Base-by-base conservation (phyloP, 148 eudicot species). In the Persicaria tinctoria region DNA sequence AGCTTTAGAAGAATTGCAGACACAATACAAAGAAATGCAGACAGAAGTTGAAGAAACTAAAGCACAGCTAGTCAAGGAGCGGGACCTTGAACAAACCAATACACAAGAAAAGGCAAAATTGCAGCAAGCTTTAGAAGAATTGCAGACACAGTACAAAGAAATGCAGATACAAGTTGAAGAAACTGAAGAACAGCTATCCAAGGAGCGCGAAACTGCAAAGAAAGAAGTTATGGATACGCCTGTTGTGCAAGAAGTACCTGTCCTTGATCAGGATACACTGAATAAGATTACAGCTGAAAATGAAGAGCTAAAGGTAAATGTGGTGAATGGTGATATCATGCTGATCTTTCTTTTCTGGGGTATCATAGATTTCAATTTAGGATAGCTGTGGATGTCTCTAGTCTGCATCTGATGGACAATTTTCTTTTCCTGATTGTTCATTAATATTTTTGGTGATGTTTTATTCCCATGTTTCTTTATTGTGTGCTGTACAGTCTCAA, bases 251-350 rank as follows among this genome's bases (percentile, higher is more conserved):
- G 70, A 66, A 66, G n/a, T 1, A 4, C 48, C 70, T 13, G 70
- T 66, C 8, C 3, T 44, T 66, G 86, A 84, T 76, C n/a, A 85
- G 74, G 93, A 90, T 70, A 69, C 78, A 72, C 76, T 87, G 23
- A 68, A 79, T 64, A 85, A 83, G 77, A 81, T 94, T 74, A 85
- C 82, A 41, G 75, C 80, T 59, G 96, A 93, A 82, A 93, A 90
- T 81, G 86, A 86, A 76, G 79, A 88, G 72, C 92, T 89, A 68
- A 93, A 91, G 88, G 41, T 32, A 32, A 32, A 32, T 32, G 41
- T 32, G 41, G 70, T 60, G 68, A 57, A 57, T 57, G 18, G 32
- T 23, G 14, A 60, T 60, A 60, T 60, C 68, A 60, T 60, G 41
- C 0, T 60, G 44, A 23, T 18, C 41, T 59, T 18, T 59, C 14